Evolutionary conservation across 305 asterid species (phyloP), one percentile per base, ranked within the genome.

Genomic region (Striga hermonthica): DNA sequence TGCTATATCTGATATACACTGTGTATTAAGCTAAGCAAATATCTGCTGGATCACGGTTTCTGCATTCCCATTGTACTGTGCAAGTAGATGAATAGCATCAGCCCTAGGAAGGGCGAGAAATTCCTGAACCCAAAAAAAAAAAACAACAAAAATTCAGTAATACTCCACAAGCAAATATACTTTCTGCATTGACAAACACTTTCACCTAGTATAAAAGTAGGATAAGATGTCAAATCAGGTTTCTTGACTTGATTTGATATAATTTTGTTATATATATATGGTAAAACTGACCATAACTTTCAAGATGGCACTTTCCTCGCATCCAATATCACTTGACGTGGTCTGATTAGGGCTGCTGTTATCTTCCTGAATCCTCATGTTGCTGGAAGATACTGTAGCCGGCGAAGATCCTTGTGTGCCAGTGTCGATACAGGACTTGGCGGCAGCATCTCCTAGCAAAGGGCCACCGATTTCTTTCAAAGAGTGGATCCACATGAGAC

Each of bases 61-160:
- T 7, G 99, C 95, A 67, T 88, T 86, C 61, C 99, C 95, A 2
- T 90, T 83, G 68, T 88, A 90, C 76, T 93, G 97, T 4, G 87
- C 83, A 72, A 90, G 95, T 71, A 93, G 95, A 84, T 88, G 97
- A 70, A 93, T 93, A 9, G 99, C 97, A 68, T 93, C 99, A 1
- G 97, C 97, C 74, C 96, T 78, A 10, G 99, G 89, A 73, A 90
- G 74, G 53, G 97, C 99, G 48, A 93, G 95, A 81, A 93, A 93
- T 78, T 93, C 99, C 99, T 93, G 89, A 76, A 71, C 66, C 61
- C 50, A 4, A 15, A 31, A 39, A 72, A 48, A 12, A 16, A 12
- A 49, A n/a, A 49, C 2, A 7, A 5, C 13, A 50, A 14, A 41
- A 41, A 6, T 7, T 5, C 47, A 41, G 47, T 41, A n/a, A n/a